phyloP scores from a whole-genome alignment of 1,284 basidiomycete genomes.

The Ceratobasidium sp. region DNA sequence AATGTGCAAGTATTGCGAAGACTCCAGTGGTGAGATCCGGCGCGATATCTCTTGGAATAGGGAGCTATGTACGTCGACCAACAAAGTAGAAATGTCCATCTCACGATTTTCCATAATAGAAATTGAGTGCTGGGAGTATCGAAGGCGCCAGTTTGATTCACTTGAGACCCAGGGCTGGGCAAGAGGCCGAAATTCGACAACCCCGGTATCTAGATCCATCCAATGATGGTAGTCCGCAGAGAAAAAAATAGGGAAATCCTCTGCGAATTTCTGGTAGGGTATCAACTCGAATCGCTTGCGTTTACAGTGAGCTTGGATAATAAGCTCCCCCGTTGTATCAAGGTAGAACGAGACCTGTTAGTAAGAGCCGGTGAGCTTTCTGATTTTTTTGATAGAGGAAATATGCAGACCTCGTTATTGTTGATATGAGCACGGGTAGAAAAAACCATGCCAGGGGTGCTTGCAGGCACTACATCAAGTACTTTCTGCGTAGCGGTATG shows the following conservation, averaged over 20 bases:
- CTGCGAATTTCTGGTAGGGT: background rate
- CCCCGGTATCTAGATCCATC: conserved; percentile 4
- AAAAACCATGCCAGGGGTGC: conserved; percentile 52
- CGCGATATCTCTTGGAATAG: background rate
- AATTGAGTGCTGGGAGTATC: background rate
- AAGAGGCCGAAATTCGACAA: conserved; percentile 25
- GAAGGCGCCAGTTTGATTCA: background rate
- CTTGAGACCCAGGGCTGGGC: background rate
- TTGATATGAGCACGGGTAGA: conserved; percentile 46
- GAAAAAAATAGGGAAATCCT: conserved; percentile 22
- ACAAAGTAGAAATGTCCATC: background rate
- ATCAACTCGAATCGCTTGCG: conserved; percentile 6
- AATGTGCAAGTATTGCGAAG: background rate
- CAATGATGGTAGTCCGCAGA: conserved; percentile 32
- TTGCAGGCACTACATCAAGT: conserved; percentile 52
- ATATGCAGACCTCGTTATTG: conserved; percentile 42
- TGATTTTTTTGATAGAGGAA: background rate
- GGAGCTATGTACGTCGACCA: conserved; percentile 4
- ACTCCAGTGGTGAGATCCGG: conserved; percentile 11
- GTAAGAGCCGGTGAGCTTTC: background rate
- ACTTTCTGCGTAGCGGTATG: conserved; percentile 47
- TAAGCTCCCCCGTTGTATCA: background rate
- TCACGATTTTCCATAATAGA: background rate
- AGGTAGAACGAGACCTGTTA: background rate
- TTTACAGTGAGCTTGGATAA: background rate